Base-by-base conservation (phyloP, 164 flowering plant genomes). In the Tetrastigma voinierianum region DNA sequence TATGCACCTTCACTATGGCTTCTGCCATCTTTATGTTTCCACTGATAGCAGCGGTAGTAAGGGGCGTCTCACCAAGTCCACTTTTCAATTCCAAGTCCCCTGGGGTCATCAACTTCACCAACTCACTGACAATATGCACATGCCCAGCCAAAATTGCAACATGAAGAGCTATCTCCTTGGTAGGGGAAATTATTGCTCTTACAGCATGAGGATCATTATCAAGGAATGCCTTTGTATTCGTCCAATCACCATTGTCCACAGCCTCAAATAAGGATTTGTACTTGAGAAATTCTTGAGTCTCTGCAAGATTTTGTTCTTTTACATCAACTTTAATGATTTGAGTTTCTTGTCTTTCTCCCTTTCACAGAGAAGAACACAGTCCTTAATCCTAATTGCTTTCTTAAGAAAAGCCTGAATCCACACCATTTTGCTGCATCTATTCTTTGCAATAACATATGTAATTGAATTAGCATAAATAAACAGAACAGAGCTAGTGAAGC, bases 131-230 rank as follows among this genome's bases (percentile, higher is more conserved):
- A 45, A 79, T 51, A 14, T 66, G 23, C 8, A 54, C 21, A 4
- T 65, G 73, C n/a, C 80, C 82, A 1, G 74, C 46, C 8, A 62
- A 16, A 57, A 72, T 67, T 1, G 76, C 80, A 49, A 74, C 56
- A 64, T 80, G 80, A 10, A 80, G 76, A 43, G 78, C 70, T 13
- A 76, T 80, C 46, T 79, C 80, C 1, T 55, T 63, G 1, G 59
- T 65, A 4, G 40, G 19, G 0, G 76, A 53, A 20, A 76, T 44
- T 19, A 71, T 69, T 0, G 76, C 71, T 13, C 67, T 68, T 10
- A 71, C 14, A 4, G 70, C 75, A 51, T 57, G 12, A 6, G 57
- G 75, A 24, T 76, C 2, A 0, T 45, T 3, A 6, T 72, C 49
- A 0, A 78, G 61, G 58, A 66, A 61, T 1, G 9, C 40, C 46